Base-by-base conservation (phyloP, 768 basidiomycete species). In the Mycena olivaceomarginata region DNA sequence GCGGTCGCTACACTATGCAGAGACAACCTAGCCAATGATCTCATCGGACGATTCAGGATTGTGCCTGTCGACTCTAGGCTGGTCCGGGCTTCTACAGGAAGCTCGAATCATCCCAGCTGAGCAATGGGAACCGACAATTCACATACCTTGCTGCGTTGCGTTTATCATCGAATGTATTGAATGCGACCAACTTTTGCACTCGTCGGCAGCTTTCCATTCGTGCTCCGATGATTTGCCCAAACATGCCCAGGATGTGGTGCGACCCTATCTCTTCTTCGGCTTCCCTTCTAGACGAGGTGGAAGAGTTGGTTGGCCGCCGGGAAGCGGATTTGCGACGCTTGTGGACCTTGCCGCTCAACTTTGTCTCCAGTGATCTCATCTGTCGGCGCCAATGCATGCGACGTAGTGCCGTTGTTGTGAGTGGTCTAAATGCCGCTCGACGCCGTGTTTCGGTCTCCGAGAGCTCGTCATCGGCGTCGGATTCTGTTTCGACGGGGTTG, bases 151-250 rank as follows among this genome's bases (percentile, higher is more conserved):
- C 48, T 53, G 22, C 51, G 15, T 39, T n/a, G 69, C 43, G 60
- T 51, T 59, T 59, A 6, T 40, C 59, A 7, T 41, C 41, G 39
- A 59, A 64, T 64, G 85, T 84, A 60, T 88, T 88, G 67, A 88
- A 86, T 65, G 86, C 85, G 51, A 94, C 90, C 77, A 95, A 86
- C 63, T 89, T 89, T 77, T 91, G 91, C 68, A 94, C 88, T 45
- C 93, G 88, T 78, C 93, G 89, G 83, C 94, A 95, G 81, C 93
- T 94, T 84, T 95, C 94, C 90, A 95, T 92, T 70, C 94, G 90
- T 3, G 92, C 88, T 80, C 94, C 93, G 87, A 95, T 91, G 87
- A 95, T 92, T 75, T 91, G 90, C 73, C 93, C 93, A 81, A 94
- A 94, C 88, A 92, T 90, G 80, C 92, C 90, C 75, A 95, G 85